phyloP scores from a whole-genome alignment of 345 rosid genomes.

The Durio zibethinus region DNA sequence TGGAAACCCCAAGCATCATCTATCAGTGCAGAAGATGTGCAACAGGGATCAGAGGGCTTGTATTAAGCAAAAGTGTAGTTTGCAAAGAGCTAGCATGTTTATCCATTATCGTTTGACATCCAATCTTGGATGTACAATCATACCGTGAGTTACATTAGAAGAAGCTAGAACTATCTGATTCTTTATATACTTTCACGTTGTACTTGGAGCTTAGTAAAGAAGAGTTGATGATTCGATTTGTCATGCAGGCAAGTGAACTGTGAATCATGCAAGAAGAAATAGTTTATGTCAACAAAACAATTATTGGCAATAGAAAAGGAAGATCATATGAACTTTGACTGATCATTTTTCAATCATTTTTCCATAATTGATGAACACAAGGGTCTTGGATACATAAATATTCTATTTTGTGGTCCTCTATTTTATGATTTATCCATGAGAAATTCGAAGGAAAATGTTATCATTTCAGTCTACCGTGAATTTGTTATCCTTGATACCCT shows the following conservation, averaged over 20 bases:
- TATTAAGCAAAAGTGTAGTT: conserved; percentile 29
- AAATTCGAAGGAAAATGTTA: not conserved
- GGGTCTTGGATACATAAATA: not conserved
- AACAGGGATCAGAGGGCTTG: conserved; percentile 16
- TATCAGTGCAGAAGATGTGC: conserved; percentile 9
- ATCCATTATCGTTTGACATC: not conserved
- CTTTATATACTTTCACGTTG: not conserved
- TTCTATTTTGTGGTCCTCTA: not conserved
- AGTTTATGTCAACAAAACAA: too few species aligned
- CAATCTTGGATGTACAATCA: not conserved
- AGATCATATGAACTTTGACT: not conserved
- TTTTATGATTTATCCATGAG: not conserved
- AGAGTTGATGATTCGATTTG: not conserved
- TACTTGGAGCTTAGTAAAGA: too few species aligned
- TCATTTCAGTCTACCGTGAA: conserved; percentile 14
- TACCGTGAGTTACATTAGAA: not conserved
- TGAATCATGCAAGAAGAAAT: not conserved
- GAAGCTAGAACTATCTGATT: not conserved
- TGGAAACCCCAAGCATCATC: conserved; percentile 12
- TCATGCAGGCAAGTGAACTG: not conserved
- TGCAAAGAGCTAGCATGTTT: not conserved
- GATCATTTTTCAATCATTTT: not conserved
- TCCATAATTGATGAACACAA: not conserved
- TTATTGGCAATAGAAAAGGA: too few species aligned
- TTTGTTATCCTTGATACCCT: conserved; percentile 17